Evolutionary conservation across 106 monocot genomes (phyloP), one percentile per base, ranked within the genome.

Genomic region (Triglochin maritima): DNA sequence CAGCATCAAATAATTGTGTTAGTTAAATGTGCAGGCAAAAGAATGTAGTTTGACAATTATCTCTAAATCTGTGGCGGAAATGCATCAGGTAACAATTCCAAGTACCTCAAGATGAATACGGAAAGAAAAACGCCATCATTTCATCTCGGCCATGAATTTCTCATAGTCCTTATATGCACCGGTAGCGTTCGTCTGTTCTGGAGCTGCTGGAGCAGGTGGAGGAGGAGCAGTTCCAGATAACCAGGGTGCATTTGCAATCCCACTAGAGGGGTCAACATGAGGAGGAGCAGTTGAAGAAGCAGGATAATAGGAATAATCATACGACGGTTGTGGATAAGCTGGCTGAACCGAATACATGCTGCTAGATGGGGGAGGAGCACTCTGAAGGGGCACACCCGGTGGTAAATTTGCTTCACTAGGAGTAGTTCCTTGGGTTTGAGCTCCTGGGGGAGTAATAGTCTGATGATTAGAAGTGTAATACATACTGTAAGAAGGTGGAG

Each of bases 131-230:
- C 52, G 13, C 43, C 58, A 65, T 89, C 75, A 89, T 73, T 89
- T 89, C 85, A 89, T 81, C 67, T 85, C 89, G 2, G 85, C 74
- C 82, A 89, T 85, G 67, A 85, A 81, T 64, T 76, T 89, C 72
- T 89, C 89, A 42, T 89, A 89, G 48, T 89, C 89, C 14, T 71
- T 49, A 17, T 89, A 76, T 17, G 72, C 79, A 54, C 73, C 81
- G 64, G 79, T 72, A 66, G 60, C 50, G 12, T 58, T 46, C 50
- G 73, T 6, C 53, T 70, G 78, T 47, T 79, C 78, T 41, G 64
- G 66, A 71, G 73, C 49, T 7, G 65, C 9, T 54, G 79, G 49
- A 50, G 58, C 57, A 62, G 66, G 75, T 73, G 69, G 81, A 59
- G 78, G 44, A 46, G 74, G 62, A 3, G 71, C 56, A 68, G 74